Percentiles rank a stretch among this genome's conserved stretches.
phyloP scores from a whole-genome alignment of 2,329 filamentous ascomycete species.

The Chrysosporium queenslandicum region DNA sequence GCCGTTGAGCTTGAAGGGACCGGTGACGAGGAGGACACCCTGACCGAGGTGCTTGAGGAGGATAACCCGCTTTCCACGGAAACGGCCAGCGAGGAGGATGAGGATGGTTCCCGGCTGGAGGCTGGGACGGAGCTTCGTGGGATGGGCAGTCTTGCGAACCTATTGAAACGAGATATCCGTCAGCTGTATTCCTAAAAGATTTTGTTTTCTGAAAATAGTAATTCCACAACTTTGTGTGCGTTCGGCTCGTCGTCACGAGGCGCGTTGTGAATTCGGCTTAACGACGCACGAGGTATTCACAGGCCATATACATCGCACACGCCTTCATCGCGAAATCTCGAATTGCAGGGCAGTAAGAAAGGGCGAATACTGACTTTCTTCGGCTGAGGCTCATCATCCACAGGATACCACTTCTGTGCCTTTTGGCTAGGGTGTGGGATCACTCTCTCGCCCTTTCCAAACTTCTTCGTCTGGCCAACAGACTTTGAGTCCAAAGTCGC shows the following conservation, averaged over 20 bases:
- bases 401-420: constrained; percentile 98
- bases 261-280: background rate
- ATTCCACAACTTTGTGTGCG: background rate
- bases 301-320: background rate
- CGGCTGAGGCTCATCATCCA: constrained; percentile 75
- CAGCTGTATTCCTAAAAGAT: constrained; percentile 1
- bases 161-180: constrained; percentile 33
- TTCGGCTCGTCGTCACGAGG: background rate
- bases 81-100: constrained; percentile 97
- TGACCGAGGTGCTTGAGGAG: constrained; percentile 96
- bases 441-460: constrained; percentile 90
- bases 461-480: constrained; percentile 68
- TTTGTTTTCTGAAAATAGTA: background rate
- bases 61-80: constrained; percentile 99
- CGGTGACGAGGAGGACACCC: constrained; percentile 97
- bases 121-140: constrained; percentile 75
- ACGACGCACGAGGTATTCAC: background rate
- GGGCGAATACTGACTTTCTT: constrained; percentile 72
- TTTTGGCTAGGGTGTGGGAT: constrained; percentile 80
- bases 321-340: background rate
- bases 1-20: constrained; percentile 99
- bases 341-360: constrained; percentile 18
- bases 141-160: constrained; percentile 88
- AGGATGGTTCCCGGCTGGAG: constrained; percentile 93
- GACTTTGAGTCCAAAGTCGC: constrained; percentile 31